phyloP scores from a whole-genome alignment of 2,329 filamentous ascomycete genomes.

The Mariannaea sp. region DNA sequence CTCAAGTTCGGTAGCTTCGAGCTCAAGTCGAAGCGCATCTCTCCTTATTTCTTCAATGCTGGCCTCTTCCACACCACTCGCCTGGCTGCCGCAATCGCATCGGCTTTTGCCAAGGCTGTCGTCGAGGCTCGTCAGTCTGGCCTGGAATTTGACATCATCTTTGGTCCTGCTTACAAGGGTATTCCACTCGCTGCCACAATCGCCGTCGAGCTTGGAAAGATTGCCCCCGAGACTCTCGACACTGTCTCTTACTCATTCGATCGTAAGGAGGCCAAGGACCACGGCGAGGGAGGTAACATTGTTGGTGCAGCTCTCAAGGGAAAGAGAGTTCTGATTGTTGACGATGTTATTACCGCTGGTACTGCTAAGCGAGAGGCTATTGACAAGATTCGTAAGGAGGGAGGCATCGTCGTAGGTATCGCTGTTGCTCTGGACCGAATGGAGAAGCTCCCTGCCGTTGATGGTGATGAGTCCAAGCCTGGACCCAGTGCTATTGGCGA shows the following conservation, averaged over 20 bases:
- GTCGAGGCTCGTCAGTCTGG: slow-evolving; percentile 51
- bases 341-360: slow-evolving; percentile 95
- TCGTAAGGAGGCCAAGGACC: slow-evolving; percentile 94
- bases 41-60: slow-evolving; percentile 98
- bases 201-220: slow-evolving; percentile 72
- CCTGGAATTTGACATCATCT: slow-evolving; percentile 79
- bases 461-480: slow-evolving; percentile 69
- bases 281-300: slow-evolving; percentile 92
- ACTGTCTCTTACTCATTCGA: slow-evolving; percentile 86
- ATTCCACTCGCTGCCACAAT: slow-evolving; percentile 86
- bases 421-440: slow-evolving; percentile 86
- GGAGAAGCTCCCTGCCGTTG: slow-evolving; percentile 74
- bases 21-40: slow-evolving; percentile 89
- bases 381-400: slow-evolving; percentile 82
- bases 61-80: slow-evolving; percentile 84
- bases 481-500: slow-evolving; percentile 84
- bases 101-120: slow-evolving; percentile 77
- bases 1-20: slow-evolving; percentile 84
- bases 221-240: slow-evolving; percentile 69
- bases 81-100: slow-evolving; percentile 76
- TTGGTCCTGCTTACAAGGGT: slow-evolving; percentile 95
- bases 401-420: slow-evolving; percentile 83
- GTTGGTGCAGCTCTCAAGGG: slow-evolving; percentile 85
- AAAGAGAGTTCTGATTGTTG: slow-evolving; percentile 86
- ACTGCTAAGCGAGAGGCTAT: slow-evolving; percentile 94